Conservation (phyloP, 2,329 filamentous ascomycete species). For the Uncinocarpus reesii region DNA sequence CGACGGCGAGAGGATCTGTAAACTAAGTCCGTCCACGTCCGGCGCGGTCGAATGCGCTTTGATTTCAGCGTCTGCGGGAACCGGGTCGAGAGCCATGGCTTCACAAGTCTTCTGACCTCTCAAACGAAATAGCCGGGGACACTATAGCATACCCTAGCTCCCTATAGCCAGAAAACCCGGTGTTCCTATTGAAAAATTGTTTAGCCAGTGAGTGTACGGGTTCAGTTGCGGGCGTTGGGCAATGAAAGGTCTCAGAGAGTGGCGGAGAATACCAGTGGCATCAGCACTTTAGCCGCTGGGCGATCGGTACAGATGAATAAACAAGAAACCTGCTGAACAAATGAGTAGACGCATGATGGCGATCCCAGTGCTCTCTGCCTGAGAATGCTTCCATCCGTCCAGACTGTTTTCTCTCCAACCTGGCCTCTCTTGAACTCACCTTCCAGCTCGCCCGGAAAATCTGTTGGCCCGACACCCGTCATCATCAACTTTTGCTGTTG, state of each 20-base stretch:
- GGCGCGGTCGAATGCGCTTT: not conserved
- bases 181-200: not conserved
- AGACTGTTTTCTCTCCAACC: not conserved
- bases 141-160: not conserved
- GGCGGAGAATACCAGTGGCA: not conserved
- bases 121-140: not conserved
- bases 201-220: too few species aligned
- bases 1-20: conserved; percentile 36
- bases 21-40: conserved; percentile 12
- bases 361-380: not conserved
- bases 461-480: conserved; percentile 2
- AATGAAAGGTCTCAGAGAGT: not conserved
- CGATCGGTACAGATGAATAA: not conserved
- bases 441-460: not conserved
- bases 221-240: not conserved
- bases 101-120: not conserved
- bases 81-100: not conserved
- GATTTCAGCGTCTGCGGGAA: not conserved
- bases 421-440: too few species aligned
- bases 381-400: not conserved
- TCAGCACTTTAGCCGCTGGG: not conserved
- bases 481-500: too few species aligned
- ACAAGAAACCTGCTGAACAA: not conserved
- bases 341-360: not conserved
- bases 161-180: not conserved